Percentiles rank a stretch among this genome's conserved stretches.
phyloP scores from a whole-genome alignment of 768 basidiomycete genomes.

The Kwoniella mangroviensis region DNA sequence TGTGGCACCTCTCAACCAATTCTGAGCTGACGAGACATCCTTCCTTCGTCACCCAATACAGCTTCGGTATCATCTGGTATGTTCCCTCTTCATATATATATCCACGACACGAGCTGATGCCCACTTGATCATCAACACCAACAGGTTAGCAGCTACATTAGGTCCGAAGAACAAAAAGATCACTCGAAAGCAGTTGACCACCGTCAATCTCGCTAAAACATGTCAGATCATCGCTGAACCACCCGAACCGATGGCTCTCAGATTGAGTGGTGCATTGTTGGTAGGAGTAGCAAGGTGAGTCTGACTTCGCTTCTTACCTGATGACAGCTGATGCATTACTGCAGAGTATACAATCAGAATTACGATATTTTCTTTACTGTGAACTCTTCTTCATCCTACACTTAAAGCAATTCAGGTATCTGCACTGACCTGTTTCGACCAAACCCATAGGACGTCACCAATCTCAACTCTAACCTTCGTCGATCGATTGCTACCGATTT shows the following conservation, averaged over 20 bases:
- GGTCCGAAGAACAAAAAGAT: conserved; percentile 87
- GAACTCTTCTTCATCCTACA: conserved; percentile 9
- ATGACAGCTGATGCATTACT: background rate
- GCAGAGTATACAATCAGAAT: conserved; percentile 45
- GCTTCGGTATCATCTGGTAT: conserved; percentile 51
- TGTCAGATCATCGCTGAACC: conserved; percentile 81
- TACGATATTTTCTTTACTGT: conserved; percentile 47
- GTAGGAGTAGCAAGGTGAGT: conserved; percentile 84
- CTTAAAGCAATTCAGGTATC: background rate
- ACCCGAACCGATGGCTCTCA: conserved; percentile 80
- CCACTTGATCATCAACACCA: background rate
- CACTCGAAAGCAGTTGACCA: conserved; percentile 79
- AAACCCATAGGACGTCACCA: conserved; percentile 72
- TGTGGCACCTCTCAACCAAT: conserved; percentile 4
- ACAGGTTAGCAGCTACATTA: conserved; percentile 87
- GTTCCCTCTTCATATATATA: background rate
- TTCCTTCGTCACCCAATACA: conserved; percentile 20
- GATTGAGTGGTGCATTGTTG: conserved; percentile 85
- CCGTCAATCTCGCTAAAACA: conserved; percentile 78
- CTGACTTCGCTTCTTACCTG: background rate
- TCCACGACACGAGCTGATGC: background rate
- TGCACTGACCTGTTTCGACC: too few relatives aligned
- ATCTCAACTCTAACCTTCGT: conserved; percentile 76
- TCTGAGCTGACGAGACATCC: conserved; percentile 19
- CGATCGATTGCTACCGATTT: conserved; percentile 72